These are phyloP conservation scores for Fraxinus americana DNA, from an alignment of 257 asterid species.

Conservation along the genomic window DNA sequence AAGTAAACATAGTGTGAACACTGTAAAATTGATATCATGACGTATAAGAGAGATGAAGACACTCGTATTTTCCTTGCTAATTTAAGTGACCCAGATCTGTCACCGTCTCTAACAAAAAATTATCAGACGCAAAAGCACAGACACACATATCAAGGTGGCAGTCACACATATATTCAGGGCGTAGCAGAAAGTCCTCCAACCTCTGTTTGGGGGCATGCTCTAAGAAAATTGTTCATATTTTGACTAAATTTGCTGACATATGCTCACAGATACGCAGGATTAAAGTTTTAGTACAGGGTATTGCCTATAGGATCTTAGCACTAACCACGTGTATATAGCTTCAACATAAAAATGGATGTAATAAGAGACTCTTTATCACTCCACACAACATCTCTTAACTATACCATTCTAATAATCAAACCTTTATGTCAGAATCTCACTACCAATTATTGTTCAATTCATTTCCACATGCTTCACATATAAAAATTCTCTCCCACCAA, in stretches of 20 bases:
- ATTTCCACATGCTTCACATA: not conserved
- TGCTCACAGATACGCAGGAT: not conserved
- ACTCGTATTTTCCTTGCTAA: not conserved
- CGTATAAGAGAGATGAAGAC: not conserved
- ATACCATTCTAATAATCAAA: too few relatives aligned
- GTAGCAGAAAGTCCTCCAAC: not conserved
- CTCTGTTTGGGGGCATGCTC: slow-evolving; percentile 3
- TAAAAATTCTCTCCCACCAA: not conserved
- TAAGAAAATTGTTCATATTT: not conserved
- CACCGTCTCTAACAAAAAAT: not conserved
- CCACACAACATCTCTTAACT: not conserved
- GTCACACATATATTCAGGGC: not conserved
- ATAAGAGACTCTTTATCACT: not conserved
- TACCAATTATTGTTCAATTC: not conserved
- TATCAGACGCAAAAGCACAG: not conserved
- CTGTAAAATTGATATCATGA: not conserved
- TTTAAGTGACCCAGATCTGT: not conserved
- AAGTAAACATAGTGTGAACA: not conserved
- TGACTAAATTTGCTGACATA: not conserved
- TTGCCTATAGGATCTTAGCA: not conserved
- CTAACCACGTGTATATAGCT: not conserved
- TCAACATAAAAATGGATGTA: not conserved
- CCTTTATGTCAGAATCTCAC: not conserved
- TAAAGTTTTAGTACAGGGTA: slow-evolving; percentile 6
- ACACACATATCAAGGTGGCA: not conserved